A percentile compares a stretch with the other conserved stretches of the same genome.
Conservation (phyloP, 108 stramenopile species). For the Cyclotella atomus region DNA sequence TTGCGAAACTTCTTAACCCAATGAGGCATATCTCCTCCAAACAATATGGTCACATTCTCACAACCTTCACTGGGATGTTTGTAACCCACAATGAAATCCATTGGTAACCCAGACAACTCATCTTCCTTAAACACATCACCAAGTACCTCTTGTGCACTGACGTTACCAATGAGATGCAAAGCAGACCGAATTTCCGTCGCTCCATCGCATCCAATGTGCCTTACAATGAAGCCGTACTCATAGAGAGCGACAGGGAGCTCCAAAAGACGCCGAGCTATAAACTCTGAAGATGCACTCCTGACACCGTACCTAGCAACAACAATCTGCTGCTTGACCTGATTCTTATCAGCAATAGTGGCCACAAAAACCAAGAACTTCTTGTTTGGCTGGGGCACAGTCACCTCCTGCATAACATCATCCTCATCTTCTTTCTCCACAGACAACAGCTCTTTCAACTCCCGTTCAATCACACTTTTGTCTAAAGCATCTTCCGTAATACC, state of each 20-base stretch:
- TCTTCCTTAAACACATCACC: background rate
- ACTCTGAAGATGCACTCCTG: background rate
- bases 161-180: background rate
- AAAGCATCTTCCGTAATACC: background rate
- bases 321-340: background rate
- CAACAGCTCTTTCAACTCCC: background rate
- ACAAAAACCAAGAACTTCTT: background rate
- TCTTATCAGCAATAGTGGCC: background rate
- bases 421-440: background rate
- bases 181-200: background rate
- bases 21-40: conserved; percentile 6
- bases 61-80: background rate
- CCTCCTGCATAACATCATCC: no score
- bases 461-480: background rate
- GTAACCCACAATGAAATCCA: background rate
- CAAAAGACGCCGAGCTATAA: background rate
- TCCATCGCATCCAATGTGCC: background rate
- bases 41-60: background rate
- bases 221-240: background rate
- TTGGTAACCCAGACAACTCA: background rate
- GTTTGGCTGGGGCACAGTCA: background rate
- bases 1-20: background rate
- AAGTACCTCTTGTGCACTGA: background rate
- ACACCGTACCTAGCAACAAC: conserved; percentile 1
- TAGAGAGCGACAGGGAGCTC: background rate